Base-by-base conservation (phyloP, 176 grass and related monocot genomes). In the Puccinellia tenuiflora region DNA sequence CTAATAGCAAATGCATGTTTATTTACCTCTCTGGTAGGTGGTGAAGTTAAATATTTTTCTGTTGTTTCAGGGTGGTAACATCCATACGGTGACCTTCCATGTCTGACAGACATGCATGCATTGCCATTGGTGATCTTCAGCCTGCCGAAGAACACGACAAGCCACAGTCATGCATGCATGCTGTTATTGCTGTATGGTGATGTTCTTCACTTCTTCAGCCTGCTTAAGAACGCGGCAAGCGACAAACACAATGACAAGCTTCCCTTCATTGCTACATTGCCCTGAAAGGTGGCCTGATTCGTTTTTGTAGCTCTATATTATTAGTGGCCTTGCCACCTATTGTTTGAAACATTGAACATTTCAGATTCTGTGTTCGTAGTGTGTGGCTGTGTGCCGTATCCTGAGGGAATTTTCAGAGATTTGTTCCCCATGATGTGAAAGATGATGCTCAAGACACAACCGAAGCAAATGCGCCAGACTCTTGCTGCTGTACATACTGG, bases 141-240 rank as follows among this genome's bases (percentile, higher is more conserved):
- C 33, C 33, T 34, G 33, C 33, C 33, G 33, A 34, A 34, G 33
- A 34, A 34, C 33, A 34, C 33, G 33, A 34, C 33, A 34, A 34
- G 33, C 33, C 33, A 34, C 3, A 34, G 33, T 4, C 33, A 34
- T 34, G 33, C 62, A 65, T 65, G 62, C 26, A 63, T 33, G 60
- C 15, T n/a, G n/a, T n/a, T n/a, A n/a, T n/a, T n/a, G n/a, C n/a
- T 63, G 60, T 31, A 70, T 37, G 59, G 25, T 63, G 24, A 79
- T 83, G 65, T 71, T 93, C 60, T 90, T 90, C 9, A 90, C 56
- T 71, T 93, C 60, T 90, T 90, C 9, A 90, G 63, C 75, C 76
- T 87, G 42, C 91, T 9, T 21, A 68, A 68, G 35, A 84, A 26
- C 86, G 81, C 12, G 88, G n/a, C 83, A 86, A 14, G 18, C 85